Evolutionary conservation across 345 rosid genomes (phyloP).

Genomic region (Pugionium cornutum): DNA sequence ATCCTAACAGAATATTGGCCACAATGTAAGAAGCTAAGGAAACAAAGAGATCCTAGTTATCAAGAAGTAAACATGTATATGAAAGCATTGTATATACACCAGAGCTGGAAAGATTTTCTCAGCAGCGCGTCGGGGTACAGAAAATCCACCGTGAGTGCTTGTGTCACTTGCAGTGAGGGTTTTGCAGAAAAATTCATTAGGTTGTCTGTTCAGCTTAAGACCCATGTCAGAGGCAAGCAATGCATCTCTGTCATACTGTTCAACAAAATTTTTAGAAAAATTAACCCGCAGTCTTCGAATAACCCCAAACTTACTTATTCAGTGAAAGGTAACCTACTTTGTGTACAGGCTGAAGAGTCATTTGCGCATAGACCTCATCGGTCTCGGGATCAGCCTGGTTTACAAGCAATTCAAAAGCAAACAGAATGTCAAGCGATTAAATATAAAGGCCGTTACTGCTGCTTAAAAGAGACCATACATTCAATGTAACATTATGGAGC

Average conservation of each 20-base stretch:
- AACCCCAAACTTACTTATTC: neutral
- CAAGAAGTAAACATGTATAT: slow-evolving; percentile 4
- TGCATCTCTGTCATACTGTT: slow-evolving; percentile 91
- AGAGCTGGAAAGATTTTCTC: slow-evolving; percentile 93
- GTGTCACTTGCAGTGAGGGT: slow-evolving; percentile 97
- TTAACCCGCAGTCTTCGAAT: slow-evolving; percentile 9
- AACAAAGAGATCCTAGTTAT: slow-evolving; percentile 1
- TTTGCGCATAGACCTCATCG: slow-evolving; percentile 84
- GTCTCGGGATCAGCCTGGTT: slow-evolving; percentile 75
- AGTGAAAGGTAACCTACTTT: slow-evolving; percentile 30
- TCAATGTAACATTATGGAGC: slow-evolving; percentile 74
- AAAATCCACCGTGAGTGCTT: slow-evolving; percentile 98
- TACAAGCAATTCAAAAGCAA: slow-evolving; percentile 12
- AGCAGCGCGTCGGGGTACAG: slow-evolving; percentile 98
- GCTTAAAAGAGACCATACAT: slow-evolving; percentile 39
- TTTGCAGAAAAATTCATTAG: slow-evolving; percentile 89
- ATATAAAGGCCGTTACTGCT: too few species aligned
- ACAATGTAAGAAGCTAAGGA: slow-evolving; percentile 26
- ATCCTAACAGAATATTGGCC: slow-evolving; percentile 54
- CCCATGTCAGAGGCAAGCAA: slow-evolving; percentile 85
- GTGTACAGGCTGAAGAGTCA: slow-evolving; percentile 70
- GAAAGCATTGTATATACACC: slow-evolving; percentile 47
- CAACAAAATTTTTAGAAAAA: slow-evolving; percentile 27
- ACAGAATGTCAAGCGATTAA: neutral
- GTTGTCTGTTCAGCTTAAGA: slow-evolving; percentile 68